These are phyloP conservation scores for Arachis hypogaea DNA, from an alignment of 306 rosid species.

Conservation along the genomic window DNA sequence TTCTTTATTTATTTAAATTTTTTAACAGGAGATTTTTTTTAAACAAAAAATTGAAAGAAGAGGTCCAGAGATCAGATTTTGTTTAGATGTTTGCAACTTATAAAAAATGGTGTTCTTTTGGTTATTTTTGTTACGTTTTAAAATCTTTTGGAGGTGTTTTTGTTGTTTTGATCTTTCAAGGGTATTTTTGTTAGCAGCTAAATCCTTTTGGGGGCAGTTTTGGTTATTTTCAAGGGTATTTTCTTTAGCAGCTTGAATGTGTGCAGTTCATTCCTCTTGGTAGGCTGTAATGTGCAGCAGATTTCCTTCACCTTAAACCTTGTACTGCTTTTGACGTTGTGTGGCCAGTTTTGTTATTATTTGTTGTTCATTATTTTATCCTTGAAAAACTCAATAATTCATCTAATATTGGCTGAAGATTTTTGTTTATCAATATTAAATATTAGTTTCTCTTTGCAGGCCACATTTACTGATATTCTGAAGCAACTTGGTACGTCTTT, in stretches of 20 bases:
- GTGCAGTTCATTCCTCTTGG: slow-evolving; percentile 13
- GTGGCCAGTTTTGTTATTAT: slow-evolving; percentile 13
- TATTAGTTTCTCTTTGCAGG: slow-evolving; percentile 59
- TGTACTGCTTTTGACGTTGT: slow-evolving; percentile 4
- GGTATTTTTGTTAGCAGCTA: too few relatives aligned
- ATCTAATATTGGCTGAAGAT: slow-evolving; percentile 1
- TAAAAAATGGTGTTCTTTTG: too few relatives aligned
- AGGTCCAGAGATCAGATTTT: too few relatives aligned
- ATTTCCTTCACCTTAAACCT: slow-evolving; percentile 26
- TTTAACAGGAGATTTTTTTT: too few relatives aligned
- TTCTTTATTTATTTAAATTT: too few relatives aligned
- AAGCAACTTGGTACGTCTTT: slow-evolving; percentile 72
- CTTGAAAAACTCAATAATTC: slow-evolving; percentile 3
- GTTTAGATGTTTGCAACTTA: too few relatives aligned
- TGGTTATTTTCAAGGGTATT: too few relatives aligned
- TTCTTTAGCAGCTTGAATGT: background rate
- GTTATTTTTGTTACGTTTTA: too few relatives aligned
- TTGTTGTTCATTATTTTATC: slow-evolving; percentile 7
- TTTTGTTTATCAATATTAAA: slow-evolving; percentile 19
- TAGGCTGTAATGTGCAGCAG: slow-evolving; percentile 23
- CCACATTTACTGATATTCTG: slow-evolving; percentile 97
- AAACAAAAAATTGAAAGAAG: too few relatives aligned
- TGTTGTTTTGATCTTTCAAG: too few relatives aligned
- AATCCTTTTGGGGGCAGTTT: too few relatives aligned
- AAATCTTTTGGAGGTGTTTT: too few relatives aligned